Evolutionary conservation across 495 filamentous ascomycete species (phyloP).

Genomic region (Saxophila tyrrhenica): DNA sequence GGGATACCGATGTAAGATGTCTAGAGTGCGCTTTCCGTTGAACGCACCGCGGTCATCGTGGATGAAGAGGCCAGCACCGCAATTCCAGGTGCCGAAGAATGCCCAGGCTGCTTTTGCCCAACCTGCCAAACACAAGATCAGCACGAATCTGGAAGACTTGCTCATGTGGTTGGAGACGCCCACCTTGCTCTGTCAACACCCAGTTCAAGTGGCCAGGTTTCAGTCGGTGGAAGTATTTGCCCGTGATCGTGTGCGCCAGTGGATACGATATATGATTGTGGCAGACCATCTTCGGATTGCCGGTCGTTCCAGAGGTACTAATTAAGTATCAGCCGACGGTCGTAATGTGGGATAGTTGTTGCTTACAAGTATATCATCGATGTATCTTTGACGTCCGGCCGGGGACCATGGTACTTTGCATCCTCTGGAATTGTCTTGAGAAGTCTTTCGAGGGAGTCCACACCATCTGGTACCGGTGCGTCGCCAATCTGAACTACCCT

Average conservation of each 20-base stretch:
- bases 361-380: constrained; percentile 16
- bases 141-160: not conserved
- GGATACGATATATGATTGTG: constrained; percentile 18
- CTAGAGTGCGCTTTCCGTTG: not conserved
- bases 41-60: constrained; percentile 16
- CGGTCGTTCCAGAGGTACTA: constrained; percentile 17
- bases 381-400: constrained; percentile 5
- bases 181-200: constrained; percentile 18
- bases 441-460: not conserved
- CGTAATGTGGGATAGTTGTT: not conserved
- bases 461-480: constrained; percentile 1
- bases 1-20: constrained; percentile 13
- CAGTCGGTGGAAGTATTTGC: constrained; percentile 17
- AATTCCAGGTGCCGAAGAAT: constrained; percentile 19
- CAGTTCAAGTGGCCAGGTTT: constrained; percentile 9
- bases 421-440: constrained; percentile 4
- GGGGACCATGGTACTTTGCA: constrained; percentile 6
- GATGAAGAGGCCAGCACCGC: constrained; percentile 17
- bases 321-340: not conserved
- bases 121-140: not conserved
- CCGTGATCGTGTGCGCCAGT: constrained; percentile 15
- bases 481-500: constrained; percentile 11
- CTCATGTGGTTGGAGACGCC: too few species aligned
- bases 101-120: constrained; percentile 23
- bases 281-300: constrained; percentile 17